These are phyloP conservation scores for Hyaloscypha variabilis DNA, from an alignment of 495 filamentous ascomycete species.

Conservation along the genomic window DNA sequence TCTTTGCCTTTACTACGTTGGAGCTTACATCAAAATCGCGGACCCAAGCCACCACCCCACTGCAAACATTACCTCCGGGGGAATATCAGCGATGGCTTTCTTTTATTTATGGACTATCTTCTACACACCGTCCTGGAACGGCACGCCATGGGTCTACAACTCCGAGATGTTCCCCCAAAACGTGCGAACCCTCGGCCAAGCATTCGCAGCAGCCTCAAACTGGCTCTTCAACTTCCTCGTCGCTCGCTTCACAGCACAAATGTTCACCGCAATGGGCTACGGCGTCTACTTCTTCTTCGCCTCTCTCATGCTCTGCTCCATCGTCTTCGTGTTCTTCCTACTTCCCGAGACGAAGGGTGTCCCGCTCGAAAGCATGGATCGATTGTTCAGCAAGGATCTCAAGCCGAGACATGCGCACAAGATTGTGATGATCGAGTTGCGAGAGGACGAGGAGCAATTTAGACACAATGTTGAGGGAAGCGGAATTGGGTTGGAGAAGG, in stretches of 20 bases:
- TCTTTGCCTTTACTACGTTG: slow-evolving; percentile 61
- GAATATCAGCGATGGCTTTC: slow-evolving; percentile 74
- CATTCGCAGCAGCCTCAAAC: slow-evolving; percentile 68
- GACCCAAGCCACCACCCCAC: slow-evolving; percentile 46
- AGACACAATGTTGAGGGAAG: slow-evolving; percentile 36
- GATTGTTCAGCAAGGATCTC: slow-evolving; percentile 55
- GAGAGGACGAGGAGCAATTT: slow-evolving; percentile 52
- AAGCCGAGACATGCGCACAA: slow-evolving; percentile 58
- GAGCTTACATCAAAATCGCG: slow-evolving; percentile 54
- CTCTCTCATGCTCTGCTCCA: slow-evolving; percentile 66
- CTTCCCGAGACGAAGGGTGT: slow-evolving; percentile 55
- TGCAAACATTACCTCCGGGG: slow-evolving; percentile 50
- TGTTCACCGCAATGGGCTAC: slow-evolving; percentile 71
- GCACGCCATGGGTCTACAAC: slow-evolving; percentile 69
- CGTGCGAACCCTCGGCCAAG: slow-evolving; percentile 67
- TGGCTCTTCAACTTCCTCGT: slow-evolving; percentile 81
- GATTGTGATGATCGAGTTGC: slow-evolving; percentile 51
- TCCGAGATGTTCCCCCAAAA: slow-evolving; percentile 66
- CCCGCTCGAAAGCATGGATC: slow-evolving; percentile 56
- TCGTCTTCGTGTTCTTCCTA: slow-evolving; percentile 61
- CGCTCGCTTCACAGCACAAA: slow-evolving; percentile 72
- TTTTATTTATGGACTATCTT: slow-evolving; percentile 78
- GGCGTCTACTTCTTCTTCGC: slow-evolving; percentile 84
- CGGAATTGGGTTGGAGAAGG: slow-evolving; percentile 14
- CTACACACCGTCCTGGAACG: slow-evolving; percentile 79